Base-by-base conservation (phyloP, 2,329 filamentous ascomycete species). In the Fusarium napiforme region DNA sequence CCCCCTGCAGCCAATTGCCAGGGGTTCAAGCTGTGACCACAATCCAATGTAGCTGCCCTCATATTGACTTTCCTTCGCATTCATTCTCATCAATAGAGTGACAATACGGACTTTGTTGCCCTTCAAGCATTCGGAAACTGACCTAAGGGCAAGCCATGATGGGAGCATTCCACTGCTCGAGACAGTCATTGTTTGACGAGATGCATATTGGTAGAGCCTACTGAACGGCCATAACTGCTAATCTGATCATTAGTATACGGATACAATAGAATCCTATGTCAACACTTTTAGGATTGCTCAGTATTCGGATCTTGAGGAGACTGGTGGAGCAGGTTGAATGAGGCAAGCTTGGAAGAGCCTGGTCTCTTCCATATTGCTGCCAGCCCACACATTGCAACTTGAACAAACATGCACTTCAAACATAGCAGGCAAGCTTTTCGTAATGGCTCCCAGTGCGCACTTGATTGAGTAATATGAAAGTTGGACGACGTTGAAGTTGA, bases 221-320 rank as follows among this genome's bases (percentile, higher is more conserved):
- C 8, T 8, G 14, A 3, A 52, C 8, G 7, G 4, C 11, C 32
- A 28, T 9, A 5, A 3, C 7, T 37, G 4, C 7, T 9, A 7
- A 32, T 4, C 11, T 32, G 26, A 28, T 10, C 2, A 19, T 34
- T 14, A 5, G 14, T 4, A 28, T 53, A 21, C 9, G 19, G 14
- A 37, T 53, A 4, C 4, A 37, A n/a, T 53, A 53, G 12, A 11
- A 5, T 7, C 19, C 2, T 21, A 15, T 15, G 5, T 37, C 50
- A 26, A 28, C 18, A 26, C 50, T 18, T 9, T 2, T 18, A 2
- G 23, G 18, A 12, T 15, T 37, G 6, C 19, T 53, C 23, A 39
- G 11, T 16, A 12, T 37, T 9, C 9, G 34, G n/a, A 21, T 5
- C 14, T 28, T 2, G 5, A 28, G 32, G 30, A 36, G 9, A 23